Percentiles rank a stretch among this genome's conserved stretches.
These are phyloP conservation scores for Fomitopsis schrenkii DNA, from an alignment of 1,284 basidiomycete genomes.

Conservation along the genomic window DNA sequence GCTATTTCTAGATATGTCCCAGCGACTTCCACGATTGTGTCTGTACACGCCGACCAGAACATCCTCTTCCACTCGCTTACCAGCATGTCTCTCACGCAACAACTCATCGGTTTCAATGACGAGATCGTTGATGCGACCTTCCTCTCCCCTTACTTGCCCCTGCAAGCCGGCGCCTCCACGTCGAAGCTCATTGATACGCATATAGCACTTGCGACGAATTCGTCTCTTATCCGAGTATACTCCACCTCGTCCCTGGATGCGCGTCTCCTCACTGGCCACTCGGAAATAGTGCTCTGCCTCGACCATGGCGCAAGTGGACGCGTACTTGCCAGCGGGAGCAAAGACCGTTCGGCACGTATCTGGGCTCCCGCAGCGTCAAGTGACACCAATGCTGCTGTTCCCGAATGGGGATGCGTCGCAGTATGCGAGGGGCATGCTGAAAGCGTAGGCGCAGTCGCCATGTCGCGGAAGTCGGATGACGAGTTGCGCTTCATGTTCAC, in stretches of 20 bases:
- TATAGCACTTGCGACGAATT: conserved; percentile 94
- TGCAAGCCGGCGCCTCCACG: conserved; percentile 14
- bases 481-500: conserved; percentile 76
- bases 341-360: conserved; percentile 85
- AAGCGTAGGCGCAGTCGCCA: conserved; percentile 86
- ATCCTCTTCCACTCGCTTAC: conserved; percentile 83
- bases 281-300: conserved; percentile 88
- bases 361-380: conserved; percentile 57
- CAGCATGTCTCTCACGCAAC: conserved; percentile 64
- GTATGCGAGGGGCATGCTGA: conserved; percentile 94
- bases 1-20: conserved; percentile 59
- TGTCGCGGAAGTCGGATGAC: conserved; percentile 49
- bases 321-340: conserved; percentile 88
- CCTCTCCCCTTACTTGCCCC: conserved; percentile 46
- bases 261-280: conserved; percentile 82
- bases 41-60: conserved; percentile 96
- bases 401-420: conserved; percentile 79
- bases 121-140: conserved; percentile 91
- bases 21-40: conserved; percentile 63
- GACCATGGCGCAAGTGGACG: conserved; percentile 65
- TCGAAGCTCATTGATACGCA: conserved; percentile 52
- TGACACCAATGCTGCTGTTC: conserved; percentile 22
- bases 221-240: conserved; percentile 88
- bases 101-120: conserved; percentile 96
- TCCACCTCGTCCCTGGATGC: conserved; percentile 71